These are phyloP conservation scores for Cryptococcus sp. DNA, from an alignment of 1,284 basidiomycete genomes.

Conservation along the genomic window DNA sequence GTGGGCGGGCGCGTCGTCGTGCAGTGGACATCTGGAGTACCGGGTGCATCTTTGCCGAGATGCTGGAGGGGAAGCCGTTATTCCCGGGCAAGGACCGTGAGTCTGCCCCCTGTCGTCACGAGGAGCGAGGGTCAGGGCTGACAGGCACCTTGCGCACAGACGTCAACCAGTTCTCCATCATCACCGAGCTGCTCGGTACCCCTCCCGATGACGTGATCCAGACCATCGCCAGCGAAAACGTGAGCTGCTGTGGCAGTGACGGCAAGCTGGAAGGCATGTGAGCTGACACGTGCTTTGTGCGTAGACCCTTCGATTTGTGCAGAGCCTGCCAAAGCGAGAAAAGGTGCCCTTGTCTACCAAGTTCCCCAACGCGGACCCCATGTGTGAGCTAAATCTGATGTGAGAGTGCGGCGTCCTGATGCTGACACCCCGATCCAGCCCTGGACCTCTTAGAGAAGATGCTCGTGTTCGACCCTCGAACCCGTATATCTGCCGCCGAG, in stretches of 20 bases:
- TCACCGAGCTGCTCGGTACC: slow-evolving; percentile 95
- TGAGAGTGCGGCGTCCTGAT: slow-evolving; percentile 6
- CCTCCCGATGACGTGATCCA: slow-evolving; percentile 99
- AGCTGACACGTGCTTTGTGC: neutral
- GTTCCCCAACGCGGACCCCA: slow-evolving; percentile 81
- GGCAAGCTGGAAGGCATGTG: neutral
- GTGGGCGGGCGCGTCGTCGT: neutral
- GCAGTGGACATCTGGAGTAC: slow-evolving; percentile 96
- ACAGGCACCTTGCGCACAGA: slow-evolving; percentile 56
- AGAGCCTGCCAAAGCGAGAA: slow-evolving; percentile 93
- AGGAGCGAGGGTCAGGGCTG: neutral
- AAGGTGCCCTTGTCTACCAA: slow-evolving; percentile 93
- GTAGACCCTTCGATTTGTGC: slow-evolving; percentile 97
- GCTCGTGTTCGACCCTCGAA: slow-evolving; percentile 97
- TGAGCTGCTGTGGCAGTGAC: slow-evolving; percentile 50
- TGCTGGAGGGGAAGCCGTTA: slow-evolving; percentile 97
- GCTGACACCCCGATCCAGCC: slow-evolving; percentile 54
- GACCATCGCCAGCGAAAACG: slow-evolving; percentile 97
- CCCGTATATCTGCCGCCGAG: slow-evolving; percentile 89
- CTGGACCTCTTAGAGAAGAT: slow-evolving; percentile 97
- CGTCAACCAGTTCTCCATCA: slow-evolving; percentile 99
- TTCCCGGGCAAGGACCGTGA: slow-evolving; percentile 95
- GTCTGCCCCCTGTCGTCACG: slow-evolving; percentile 20
- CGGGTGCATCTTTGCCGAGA: slow-evolving; percentile 99
- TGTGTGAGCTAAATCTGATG: slow-evolving; percentile 55